phyloP scores from a whole-genome alignment of 257 asterid species.

The Nicotiana knightiana region DNA sequence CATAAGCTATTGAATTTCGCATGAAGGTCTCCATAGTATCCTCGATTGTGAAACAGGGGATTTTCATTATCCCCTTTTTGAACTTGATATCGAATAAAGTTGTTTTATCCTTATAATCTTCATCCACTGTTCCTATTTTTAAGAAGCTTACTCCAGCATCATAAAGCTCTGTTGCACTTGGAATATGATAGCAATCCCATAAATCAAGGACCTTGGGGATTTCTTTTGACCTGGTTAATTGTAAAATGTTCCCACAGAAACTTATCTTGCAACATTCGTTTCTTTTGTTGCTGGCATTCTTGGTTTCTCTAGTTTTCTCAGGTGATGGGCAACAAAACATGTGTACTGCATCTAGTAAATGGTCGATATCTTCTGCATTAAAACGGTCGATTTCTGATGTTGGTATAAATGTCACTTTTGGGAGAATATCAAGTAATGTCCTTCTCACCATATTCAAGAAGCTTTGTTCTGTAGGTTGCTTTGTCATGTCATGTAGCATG shows the following conservation, averaged over 20 bases:
- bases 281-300: not conserved
- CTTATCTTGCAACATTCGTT: not conserved
- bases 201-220: not conserved
- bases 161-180: constrained; percentile 14
- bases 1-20: constrained; percentile 20
- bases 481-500: not conserved
- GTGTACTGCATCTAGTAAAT: constrained; percentile 15
- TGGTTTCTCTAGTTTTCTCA: no score
- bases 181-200: not conserved
- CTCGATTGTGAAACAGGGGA: constrained; percentile 12
- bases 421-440: not conserved
- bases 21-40: constrained; percentile 16
- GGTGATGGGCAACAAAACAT: not conserved
- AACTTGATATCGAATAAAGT: constrained; percentile 16
- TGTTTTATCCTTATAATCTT: not conserved
- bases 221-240: not conserved
- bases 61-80: not conserved
- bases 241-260: not conserved
- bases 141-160: constrained; percentile 13
- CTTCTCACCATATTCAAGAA: not conserved
- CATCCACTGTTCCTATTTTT: constrained; percentile 8
- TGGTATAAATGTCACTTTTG: not conserved
- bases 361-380: not conserved
- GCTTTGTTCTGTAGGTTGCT: not conserved
- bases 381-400: not conserved